phyloP scores from a whole-genome alignment of 2,329 filamentous ascomycete genomes.

The Paramyrothecium sp. region DNA sequence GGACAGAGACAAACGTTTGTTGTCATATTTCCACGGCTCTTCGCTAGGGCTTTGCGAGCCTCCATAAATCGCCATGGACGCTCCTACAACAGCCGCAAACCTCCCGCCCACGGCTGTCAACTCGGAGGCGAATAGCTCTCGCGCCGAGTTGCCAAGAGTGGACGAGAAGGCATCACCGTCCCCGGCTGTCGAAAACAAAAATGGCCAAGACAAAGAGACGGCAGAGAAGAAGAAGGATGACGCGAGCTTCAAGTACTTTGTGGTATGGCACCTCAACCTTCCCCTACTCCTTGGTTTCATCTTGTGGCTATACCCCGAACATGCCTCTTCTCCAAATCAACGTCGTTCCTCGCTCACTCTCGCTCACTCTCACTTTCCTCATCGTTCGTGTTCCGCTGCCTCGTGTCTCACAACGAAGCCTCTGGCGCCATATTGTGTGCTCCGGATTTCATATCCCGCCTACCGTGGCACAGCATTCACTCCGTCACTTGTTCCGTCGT shows the following conservation, averaged over 20 bases:
- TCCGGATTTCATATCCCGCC: too few relatives aligned
- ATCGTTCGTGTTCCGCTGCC: too few relatives aligned
- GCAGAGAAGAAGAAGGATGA: constrained; percentile 9
- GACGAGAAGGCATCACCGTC: background rate
- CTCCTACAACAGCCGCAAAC: background rate
- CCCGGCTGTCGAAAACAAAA: background rate
- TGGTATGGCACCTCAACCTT: constrained; percentile 10
- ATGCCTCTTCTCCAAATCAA: background rate
- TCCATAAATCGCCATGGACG: background rate
- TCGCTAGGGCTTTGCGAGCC: too few relatives aligned
- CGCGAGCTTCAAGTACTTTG: constrained; percentile 22
- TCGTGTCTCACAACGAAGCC: too few relatives aligned
- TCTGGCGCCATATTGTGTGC: too few relatives aligned
- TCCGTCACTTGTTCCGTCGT: too few relatives aligned
- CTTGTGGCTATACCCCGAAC: too few relatives aligned
- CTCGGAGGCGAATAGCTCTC: background rate
- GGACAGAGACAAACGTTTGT: too few relatives aligned
- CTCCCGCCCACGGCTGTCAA: background rate
- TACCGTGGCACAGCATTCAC: too few relatives aligned
- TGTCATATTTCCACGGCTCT: too few relatives aligned
- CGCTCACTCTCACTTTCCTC: background rate
- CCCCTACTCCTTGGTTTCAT: background rate
- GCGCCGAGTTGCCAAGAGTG: background rate
- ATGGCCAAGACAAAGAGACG: constrained; percentile 1
- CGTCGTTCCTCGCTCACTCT: background rate